Evolutionary conservation across 2,329 filamentous ascomycete species (phyloP).

Genomic region (Ambrosiella beaveri): DNA sequence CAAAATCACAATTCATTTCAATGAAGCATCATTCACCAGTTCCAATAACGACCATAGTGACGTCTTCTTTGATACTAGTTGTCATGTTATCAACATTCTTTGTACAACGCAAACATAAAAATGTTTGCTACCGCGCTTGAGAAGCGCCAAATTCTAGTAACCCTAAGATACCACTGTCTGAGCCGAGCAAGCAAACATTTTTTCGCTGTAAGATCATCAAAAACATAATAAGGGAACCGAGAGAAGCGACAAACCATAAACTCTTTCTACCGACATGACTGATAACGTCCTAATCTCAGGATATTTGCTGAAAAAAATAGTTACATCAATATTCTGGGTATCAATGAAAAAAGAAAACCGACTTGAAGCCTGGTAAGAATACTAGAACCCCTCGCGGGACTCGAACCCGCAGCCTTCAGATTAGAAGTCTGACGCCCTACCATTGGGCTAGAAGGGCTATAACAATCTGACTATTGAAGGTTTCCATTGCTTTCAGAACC

Average conservation of each 20-base stretch:
- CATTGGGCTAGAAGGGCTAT: conserved; percentile 13
- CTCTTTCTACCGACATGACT: not conserved
- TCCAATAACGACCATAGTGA: no score
- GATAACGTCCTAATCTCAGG: not conserved
- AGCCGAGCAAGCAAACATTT: no score
- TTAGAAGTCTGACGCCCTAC: conserved; percentile 14
- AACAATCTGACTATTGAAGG: not conserved
- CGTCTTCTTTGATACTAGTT: no score
- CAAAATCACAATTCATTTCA: no score
- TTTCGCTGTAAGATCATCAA: not conserved
- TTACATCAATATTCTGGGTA: not conserved
- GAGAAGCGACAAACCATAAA: not conserved
- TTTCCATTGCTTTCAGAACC: no score
- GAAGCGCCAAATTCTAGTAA: not conserved
- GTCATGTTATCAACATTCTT: no score
- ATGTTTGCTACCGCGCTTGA: conserved; percentile 1
- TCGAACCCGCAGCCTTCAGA: conserved; percentile 14
- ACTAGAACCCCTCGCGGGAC: conserved; percentile 12
- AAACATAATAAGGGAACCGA: no score
- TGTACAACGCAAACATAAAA: not conserved
- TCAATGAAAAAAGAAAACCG: not conserved
- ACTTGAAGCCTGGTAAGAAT: not conserved
- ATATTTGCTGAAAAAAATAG: not conserved
- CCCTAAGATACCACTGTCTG: not conserved
- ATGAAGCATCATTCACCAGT: no score